Evolutionary conservation across 176 grass and related monocot genomes (phyloP).

Genomic region (Triticum timopheevii): DNA sequence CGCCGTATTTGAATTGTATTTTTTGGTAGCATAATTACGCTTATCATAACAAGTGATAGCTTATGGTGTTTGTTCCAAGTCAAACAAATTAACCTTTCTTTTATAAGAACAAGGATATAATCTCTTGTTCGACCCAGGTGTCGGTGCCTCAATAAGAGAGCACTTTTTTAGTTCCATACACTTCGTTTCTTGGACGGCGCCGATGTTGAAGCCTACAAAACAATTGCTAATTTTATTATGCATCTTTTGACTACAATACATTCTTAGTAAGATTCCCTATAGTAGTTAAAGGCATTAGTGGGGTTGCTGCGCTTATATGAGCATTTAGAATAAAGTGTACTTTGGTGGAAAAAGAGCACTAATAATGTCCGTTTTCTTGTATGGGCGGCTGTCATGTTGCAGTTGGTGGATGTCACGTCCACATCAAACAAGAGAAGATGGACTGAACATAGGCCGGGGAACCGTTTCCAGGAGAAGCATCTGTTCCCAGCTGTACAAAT

Average conservation of each 20-base stretch:
- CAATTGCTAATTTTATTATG: background rate
- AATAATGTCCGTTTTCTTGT: background rate
- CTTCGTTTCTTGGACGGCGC: background rate
- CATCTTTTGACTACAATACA: background rate
- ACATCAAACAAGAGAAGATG: background rate
- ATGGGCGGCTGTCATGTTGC: background rate
- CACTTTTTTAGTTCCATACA: background rate
- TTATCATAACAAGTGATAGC: conserved; percentile 27
- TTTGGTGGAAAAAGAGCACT: background rate
- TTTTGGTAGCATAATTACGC: background rate
- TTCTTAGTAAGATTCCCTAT: background rate
- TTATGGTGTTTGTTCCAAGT: conserved; percentile 19
- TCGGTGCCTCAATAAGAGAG: background rate
- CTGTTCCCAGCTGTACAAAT: background rate
- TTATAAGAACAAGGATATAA: background rate
- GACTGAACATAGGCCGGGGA: background rate
- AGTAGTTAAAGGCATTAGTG: background rate
- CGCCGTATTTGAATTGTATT: background rate
- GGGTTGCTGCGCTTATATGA: conserved; percentile 12
- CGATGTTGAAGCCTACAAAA: background rate
- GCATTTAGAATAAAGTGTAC: background rate
- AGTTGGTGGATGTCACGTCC: background rate
- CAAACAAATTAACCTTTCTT: background rate
- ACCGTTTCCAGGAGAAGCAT: background rate
- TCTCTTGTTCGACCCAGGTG: background rate